Conservation (phyloP, 176 grass and related monocot genomes). For the Pharus latifolius region DNA sequence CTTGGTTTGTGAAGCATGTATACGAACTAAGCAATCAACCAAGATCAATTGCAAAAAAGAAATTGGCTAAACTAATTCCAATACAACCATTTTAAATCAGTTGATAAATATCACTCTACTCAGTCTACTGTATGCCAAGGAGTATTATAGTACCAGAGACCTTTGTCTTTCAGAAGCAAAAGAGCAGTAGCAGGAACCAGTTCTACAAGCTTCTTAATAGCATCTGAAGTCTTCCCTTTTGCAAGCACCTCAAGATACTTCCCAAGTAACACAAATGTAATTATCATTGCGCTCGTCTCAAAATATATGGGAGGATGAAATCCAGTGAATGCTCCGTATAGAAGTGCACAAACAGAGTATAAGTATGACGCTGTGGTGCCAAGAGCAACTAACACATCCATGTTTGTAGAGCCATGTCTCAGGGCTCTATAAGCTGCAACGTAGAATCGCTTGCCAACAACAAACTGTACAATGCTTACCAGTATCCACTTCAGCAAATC, state of each 20-base stretch:
- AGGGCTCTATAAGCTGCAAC: conserved; percentile 66
- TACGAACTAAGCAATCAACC: no score
- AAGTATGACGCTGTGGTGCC: conserved; percentile 87
- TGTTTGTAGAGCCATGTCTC: conserved; percentile 85
- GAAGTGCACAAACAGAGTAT: conserved; percentile 76
- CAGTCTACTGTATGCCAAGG: neutral
- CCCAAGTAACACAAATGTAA: conserved; percentile 94
- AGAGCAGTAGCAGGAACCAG: conserved; percentile 85
- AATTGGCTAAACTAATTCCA: no score
- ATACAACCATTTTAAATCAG: no score
- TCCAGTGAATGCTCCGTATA: conserved; percentile 66
- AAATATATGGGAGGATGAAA: conserved; percentile 81
- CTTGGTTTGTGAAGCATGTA: neutral
- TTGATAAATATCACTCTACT: no score
- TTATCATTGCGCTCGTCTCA: conserved; percentile 99
- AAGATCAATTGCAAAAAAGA: no score
- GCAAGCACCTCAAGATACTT: conserved; percentile 97
- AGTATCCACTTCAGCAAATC: conserved; percentile 85
- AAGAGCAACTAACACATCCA: conserved; percentile 94
- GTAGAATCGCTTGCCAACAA: conserved; percentile 80
- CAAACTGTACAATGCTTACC: conserved; percentile 86
- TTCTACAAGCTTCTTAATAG: conserved; percentile 98
- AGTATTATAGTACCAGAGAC: conserved; percentile 17
- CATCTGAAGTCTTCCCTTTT: conserved; percentile 91
- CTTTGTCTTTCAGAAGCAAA: conserved; percentile 88